Base-by-base conservation (phyloP, 2,329 filamentous ascomycete genomes). In the Parastagonospora avenae region DNA sequence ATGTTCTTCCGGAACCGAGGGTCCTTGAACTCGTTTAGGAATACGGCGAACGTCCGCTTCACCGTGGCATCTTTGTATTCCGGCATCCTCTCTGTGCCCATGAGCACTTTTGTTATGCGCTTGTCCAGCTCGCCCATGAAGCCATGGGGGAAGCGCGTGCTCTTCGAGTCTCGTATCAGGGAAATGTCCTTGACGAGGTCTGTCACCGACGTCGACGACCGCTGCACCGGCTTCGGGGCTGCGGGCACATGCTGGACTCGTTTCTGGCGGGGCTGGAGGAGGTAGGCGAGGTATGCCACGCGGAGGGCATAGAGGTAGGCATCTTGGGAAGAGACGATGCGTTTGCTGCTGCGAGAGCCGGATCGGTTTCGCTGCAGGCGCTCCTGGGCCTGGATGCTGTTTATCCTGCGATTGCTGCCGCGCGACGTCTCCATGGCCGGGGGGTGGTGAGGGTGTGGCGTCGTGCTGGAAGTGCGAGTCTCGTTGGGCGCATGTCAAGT, bases 41-140 rank as follows among this genome's bases (percentile, higher is more conserved):
- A 96, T 59, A 91, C 90, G 48, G 91, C 94, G 77, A 99, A 99
- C 2, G 91, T 95, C 55, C 93, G 85, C 77, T 96, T 97, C 59
- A 99, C 88, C 24, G 88, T 80, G n/a, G 90, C 81, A 78, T 99
- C 94, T 68, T 89, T 90, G 76, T 89, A 99, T 67, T 95, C 94
- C 11, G 90, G 91, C 69, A 93, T 83, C 62, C 82, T 86, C 76
- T 97, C 94, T 54, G 82, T 89, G 33, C 92, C 92, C 63, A 88
- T 85, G 64, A 97, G 77, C 44, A 96, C 88, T 29, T 87, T 87
- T 50, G 89, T 88, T 71, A 96, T 84, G 55, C 92, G 84, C 75
- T 92, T 93, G 67, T 90, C 86, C 52, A 91, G 76, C 62, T 85
- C 85, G 45, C 79, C 77, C 75, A 89, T 84, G 73, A 90, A 90